These are phyloP conservation scores for Cladosporium cucumerinum DNA, from an alignment of 2,329 filamentous ascomycete genomes.

Conservation along the genomic window DNA sequence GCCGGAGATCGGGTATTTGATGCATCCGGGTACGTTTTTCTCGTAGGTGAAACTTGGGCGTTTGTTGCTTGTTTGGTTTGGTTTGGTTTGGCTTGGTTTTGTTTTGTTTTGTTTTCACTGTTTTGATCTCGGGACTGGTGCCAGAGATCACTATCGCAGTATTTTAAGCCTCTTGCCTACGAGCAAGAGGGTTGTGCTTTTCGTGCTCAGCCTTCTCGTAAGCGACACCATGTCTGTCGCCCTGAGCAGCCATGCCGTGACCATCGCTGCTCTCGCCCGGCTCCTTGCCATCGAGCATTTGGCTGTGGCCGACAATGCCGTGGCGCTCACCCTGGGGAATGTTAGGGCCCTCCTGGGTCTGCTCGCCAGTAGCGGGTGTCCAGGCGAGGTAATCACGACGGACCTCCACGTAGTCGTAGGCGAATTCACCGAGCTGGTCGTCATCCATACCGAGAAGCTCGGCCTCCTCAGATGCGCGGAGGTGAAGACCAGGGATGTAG, in stretches of 20 bases:
- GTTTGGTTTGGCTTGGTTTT: background rate
- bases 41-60: background rate
- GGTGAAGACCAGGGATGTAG: constrained; percentile 70
- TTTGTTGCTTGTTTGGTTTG: background rate
- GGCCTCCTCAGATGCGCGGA: constrained; percentile 76
- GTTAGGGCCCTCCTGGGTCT: constrained; percentile 55
- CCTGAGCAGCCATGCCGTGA: constrained; percentile 40
- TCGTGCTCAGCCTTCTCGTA: constrained; percentile 43
- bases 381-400: constrained; percentile 84
- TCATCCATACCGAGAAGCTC: constrained; percentile 87
- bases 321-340: constrained; percentile 65
- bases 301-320: constrained; percentile 58
- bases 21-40: constrained; percentile 33
- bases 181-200: constrained; percentile 1
- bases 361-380: constrained; percentile 71
- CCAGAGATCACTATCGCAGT: background rate
- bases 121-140: background rate
- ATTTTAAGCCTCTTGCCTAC: background rate
- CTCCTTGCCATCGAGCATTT: constrained; percentile 59
- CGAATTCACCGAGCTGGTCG: constrained; percentile 85
- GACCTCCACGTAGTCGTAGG: constrained; percentile 87
- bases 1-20: constrained; percentile 44
- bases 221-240: constrained; percentile 52
- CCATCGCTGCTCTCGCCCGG: constrained; percentile 41
- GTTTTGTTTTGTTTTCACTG: background rate